Base-by-base conservation (phyloP, 306 rosid species). In the Lathyrus oleraceus region DNA sequence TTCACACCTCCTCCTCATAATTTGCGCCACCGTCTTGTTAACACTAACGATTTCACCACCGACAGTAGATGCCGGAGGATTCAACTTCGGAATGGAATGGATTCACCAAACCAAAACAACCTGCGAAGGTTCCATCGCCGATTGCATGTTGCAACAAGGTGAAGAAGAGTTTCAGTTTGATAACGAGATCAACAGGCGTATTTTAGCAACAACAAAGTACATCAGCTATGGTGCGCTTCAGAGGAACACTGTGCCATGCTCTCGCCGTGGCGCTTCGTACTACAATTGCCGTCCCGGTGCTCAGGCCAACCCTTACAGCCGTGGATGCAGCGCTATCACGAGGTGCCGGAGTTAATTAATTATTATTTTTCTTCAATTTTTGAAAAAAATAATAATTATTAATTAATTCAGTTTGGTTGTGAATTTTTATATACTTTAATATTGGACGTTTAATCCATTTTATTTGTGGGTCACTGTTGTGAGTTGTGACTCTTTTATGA, bases 211-310 rank as follows among this genome's bases (percentile, higher is more conserved):
- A 32, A 77, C 14, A 1, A 47, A 69, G 64, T 95, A 95, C 83
- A 82, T 95, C 85, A 95, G 99, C 95, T 95, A 95, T 78, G 99
- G 95, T 64, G 97, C 99, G 71, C 81, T 95, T 20, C 88, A 80
- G 90, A 91, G 91, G 93, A 89, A 95, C 91, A 84, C 86, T 7
- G 96, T 95, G 4, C 99, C 99, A 0, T 95, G 99, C 74, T 95
- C 99, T 15, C 90, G 95, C 53, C 98, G 95, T 2, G 98, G 98
- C 0, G 85, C 96, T 0, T 92, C 98, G 20, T 92, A 92, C 79
- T 92, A 95, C 82, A 95, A 95, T 66, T 95, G 99, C 86, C 25
- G 71, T 43, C 78, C 97, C n/a, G 97, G 99, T 0, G 90, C 93
- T 72, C 93, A 87, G 82, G 76, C 97, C 10, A 95, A 95, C 65